phyloP scores from a whole-genome alignment of 139 green algal species.

The Coelastrella sp. region DNA sequence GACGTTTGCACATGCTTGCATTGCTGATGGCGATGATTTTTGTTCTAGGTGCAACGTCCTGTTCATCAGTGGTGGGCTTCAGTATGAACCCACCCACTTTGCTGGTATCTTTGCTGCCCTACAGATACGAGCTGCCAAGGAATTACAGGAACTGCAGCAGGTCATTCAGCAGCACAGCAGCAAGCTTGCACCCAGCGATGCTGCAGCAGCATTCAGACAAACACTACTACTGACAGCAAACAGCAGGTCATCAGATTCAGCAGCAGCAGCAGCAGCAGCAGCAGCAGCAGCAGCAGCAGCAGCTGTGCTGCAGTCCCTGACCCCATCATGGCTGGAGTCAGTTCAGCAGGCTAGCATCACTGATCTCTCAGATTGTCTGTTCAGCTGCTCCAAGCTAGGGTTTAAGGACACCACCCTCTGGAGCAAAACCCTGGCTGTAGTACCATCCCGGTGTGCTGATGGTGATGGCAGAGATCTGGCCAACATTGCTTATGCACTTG shows the following conservation, averaged over 20 bases:
- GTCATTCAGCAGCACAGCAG: not conserved
- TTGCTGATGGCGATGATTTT: too few relatives aligned
- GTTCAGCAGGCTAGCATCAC: not conserved
- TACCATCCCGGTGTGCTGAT: not conserved
- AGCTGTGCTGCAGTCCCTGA: not conserved
- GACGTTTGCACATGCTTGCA: too few relatives aligned
- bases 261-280: not conserved
- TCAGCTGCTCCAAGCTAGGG: not conserved
- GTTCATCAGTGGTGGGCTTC: too few relatives aligned
- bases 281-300: not conserved
- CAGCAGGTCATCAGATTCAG: too few relatives aligned
- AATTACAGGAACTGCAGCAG: not conserved
- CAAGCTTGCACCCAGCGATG: not conserved
- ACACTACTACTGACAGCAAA: not conserved
- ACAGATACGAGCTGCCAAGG: not conserved
- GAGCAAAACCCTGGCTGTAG: not conserved
- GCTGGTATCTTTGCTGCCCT: not conserved
- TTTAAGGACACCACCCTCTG: not conserved
- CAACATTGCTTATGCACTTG: not conserved
- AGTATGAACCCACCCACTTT: too few relatives aligned
- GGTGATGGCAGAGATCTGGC: not conserved
- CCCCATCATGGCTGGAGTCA: not conserved
- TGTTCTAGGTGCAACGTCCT: too few relatives aligned
- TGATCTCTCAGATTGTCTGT: not conserved
- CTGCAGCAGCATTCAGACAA: constrained; percentile 1